Base-by-base conservation (phyloP, 106 monocot genomes). In the Allium sativum region DNA sequence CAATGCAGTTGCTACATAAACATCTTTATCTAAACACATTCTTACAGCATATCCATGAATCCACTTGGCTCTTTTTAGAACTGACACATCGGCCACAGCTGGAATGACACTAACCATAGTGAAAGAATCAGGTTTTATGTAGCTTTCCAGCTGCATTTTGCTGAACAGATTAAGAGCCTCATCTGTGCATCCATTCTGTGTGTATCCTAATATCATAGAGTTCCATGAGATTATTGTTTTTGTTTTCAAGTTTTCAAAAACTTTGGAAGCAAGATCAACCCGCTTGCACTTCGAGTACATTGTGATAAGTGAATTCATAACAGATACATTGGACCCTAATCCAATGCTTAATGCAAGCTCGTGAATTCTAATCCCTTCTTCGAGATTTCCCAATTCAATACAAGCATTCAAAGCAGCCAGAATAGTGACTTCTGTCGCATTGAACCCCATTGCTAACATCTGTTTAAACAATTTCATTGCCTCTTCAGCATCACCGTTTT, bases 241-340 rank as follows among this genome's bases (percentile, higher is more conserved):
- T 0, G 4, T 42, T 12, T 17, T 44, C 68, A 92, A 51, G 10
- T 48, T 65, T 13, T 76, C 58, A 48, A 92, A 92, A 4, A 81
- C 68, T 12, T 81, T 52, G 5, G 21, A 55, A 7, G 83, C 86
- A 17, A 81, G 73, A 56, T 84, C 92, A 14, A 67, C 19, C 40
- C 79, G 73, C 55, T 78, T 81, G 66, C 92, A 87, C 53, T 84
- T 92, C 10, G 76, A 76, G 62, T 92, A 92, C 87, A 84, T 92
- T 10, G 87, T 84, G 61, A 92, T 84, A 13, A 92, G 67, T 15
- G 81, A 62, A 67, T 92, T 92, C 81, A 72, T 66, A 6, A 84
- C 81, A 3, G 81, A 74, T 4, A 66, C 60, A 66, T 81, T 65
- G 2, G 72, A 64, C 16, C 65, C 68, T n/a, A 92, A 66, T 41